Conservation (phyloP, 2,329 filamentous ascomycete species). For the Tolypocladium tropicale region DNA sequence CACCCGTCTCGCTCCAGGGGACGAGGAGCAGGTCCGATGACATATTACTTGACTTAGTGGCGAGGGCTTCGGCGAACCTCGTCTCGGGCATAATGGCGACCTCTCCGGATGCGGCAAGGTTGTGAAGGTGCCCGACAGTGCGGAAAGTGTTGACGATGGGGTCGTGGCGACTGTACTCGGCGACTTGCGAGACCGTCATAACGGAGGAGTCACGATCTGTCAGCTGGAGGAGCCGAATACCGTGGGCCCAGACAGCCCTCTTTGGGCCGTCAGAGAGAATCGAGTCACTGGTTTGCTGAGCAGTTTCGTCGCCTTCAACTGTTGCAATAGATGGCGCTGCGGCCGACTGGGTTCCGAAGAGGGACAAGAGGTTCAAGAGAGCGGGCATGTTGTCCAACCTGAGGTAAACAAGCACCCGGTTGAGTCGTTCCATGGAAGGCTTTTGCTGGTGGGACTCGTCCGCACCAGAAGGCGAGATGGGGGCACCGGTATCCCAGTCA, state of each 20-base stretch:
- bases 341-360: slow-evolving; percentile 48
- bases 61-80: slow-evolving; percentile 69
- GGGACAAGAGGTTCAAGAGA: slow-evolving; percentile 69
- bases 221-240: slow-evolving; percentile 75
- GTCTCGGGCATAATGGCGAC: slow-evolving; percentile 70
- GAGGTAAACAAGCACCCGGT: slow-evolving; percentile 67
- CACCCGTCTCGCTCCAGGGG: slow-evolving; percentile 81
- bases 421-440: slow-evolving; percentile 27
- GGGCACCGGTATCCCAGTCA: slow-evolving; percentile 55
- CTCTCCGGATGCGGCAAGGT: slow-evolving; percentile 71
- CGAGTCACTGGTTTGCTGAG: slow-evolving; percentile 2
- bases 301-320: slow-evolving; percentile 7
- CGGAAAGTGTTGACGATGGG: slow-evolving; percentile 87
- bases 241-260: slow-evolving; percentile 57
- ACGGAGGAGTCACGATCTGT: slow-evolving; percentile 90
- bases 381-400: slow-evolving; percentile 77
- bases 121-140: slow-evolving; percentile 75
- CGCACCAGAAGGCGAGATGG: slow-evolving; percentile 5
- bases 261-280: neutral
- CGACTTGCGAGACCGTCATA: slow-evolving; percentile 81
- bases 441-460: slow-evolving; percentile 3
- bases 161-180: slow-evolving; percentile 63
- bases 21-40: slow-evolving; percentile 67
- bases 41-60: slow-evolving; percentile 58
- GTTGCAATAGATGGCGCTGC: slow-evolving; percentile 5